phyloP scores from a whole-genome alignment of 257 asterid genomes.

The Solanum peruvianum region DNA sequence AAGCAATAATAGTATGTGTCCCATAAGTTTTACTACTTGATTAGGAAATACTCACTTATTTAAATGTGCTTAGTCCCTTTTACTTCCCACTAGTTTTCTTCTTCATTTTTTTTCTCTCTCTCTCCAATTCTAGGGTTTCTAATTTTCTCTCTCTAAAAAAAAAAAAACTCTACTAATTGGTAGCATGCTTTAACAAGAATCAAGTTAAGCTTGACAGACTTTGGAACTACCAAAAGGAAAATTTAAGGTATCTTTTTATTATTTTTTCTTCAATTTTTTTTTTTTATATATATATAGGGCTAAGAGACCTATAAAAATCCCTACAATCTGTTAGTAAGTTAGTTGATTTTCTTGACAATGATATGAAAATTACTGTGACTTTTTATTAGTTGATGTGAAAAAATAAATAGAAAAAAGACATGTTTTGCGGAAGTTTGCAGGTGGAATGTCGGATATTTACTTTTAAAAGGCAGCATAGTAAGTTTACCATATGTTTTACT shows the following conservation, averaged over 20 bases:
- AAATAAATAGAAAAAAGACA: not conserved
- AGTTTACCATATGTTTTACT: not conserved
- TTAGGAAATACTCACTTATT: not conserved
- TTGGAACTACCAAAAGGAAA: not conserved
- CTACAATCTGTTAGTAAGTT: not conserved
- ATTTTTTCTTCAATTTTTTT: not conserved
- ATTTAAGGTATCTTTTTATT: not conserved
- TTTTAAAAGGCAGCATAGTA: not conserved
- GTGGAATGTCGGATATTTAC: conserved; percentile 1
- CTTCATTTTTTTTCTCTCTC: not conserved
- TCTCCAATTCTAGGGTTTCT: not conserved
- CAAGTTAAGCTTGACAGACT: not conserved
- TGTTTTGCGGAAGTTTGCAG: conserved; percentile 5
- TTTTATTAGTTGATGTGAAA: not conserved
- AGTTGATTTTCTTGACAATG: not conserved
- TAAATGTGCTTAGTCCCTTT: not conserved
- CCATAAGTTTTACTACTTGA: not conserved
- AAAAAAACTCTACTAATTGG: not conserved
- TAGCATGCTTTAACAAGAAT: not conserved
- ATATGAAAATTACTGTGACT: not conserved
- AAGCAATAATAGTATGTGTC: not conserved
- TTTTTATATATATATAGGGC: not conserved
- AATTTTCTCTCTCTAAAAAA: not conserved
- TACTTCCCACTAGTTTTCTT: not conserved
- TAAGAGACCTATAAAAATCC: not conserved